These are phyloP conservation scores for Chalciporus sphaerocephalus DNA, from an alignment of 768 basidiomycete genomes.

Conservation along the genomic window DNA sequence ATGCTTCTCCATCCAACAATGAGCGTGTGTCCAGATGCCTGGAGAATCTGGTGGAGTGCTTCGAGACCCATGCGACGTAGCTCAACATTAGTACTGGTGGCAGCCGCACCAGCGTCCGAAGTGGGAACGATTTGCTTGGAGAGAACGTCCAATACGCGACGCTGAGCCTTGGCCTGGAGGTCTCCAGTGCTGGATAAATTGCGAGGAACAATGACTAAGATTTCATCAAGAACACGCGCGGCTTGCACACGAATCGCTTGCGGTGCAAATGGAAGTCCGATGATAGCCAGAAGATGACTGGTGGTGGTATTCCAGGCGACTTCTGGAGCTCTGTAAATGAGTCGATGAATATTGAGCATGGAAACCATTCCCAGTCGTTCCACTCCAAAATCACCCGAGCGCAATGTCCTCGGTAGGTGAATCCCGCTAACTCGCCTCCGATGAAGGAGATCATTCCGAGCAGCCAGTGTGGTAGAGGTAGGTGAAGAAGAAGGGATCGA, in stretches of 20 bases:
- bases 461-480: constrained; percentile 37
- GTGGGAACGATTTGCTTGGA: constrained; percentile 65
- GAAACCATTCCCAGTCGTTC: constrained; percentile 77
- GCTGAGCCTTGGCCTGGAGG: constrained; percentile 67
- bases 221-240: constrained; percentile 80
- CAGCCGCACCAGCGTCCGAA: constrained; percentile 38
- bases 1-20: constrained; percentile 91
- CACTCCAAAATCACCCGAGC: constrained; percentile 93
- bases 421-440: constrained; percentile 84
- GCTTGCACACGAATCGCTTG: constrained; percentile 83
- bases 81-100: constrained; percentile 57
- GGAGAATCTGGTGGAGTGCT: constrained; percentile 84
- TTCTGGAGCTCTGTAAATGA: constrained; percentile 78
- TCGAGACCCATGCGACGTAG: constrained; percentile 85
- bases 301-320: constrained; percentile 85
- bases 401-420: constrained; percentile 70
- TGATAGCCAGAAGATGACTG: constrained; percentile 71
- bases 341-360: constrained; percentile 78
- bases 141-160: constrained; percentile 81
- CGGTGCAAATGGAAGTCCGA: constrained; percentile 66
- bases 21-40: constrained; percentile 87
- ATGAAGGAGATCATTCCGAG: constrained; percentile 43
- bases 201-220: constrained; percentile 72
- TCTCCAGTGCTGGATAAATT: constrained; percentile 59
- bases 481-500: constrained; percentile 18